Evolutionary conservation across 2,329 filamentous ascomycete genomes (phyloP).

Genomic region (Phoma sp.): DNA sequence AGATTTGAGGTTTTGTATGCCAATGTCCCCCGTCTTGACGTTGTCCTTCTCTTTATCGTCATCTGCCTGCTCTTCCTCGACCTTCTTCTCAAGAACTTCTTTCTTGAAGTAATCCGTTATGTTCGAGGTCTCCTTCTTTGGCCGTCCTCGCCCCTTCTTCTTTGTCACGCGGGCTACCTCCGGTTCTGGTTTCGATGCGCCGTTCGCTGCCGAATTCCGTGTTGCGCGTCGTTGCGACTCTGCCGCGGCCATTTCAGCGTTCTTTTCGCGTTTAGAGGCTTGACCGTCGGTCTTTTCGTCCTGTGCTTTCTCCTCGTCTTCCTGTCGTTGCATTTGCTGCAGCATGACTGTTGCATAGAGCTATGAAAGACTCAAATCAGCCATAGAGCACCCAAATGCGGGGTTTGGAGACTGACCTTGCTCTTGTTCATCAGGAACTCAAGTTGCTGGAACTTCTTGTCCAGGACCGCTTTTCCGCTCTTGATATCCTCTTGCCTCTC

Average conservation of each 20-base stretch:
- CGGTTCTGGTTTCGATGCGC: constrained; percentile 23
- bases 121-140: constrained; percentile 51
- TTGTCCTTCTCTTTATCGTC: constrained; percentile 66
- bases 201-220: constrained; percentile 41
- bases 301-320: constrained; percentile 56
- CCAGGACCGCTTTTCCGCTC: constrained; percentile 54
- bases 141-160: constrained; percentile 46
- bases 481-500: constrained; percentile 57
- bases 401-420: constrained; percentile 42
- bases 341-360: constrained; percentile 61
- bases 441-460: constrained; percentile 60
- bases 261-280: constrained; percentile 55
- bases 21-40: constrained; percentile 66
- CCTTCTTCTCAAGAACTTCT: constrained; percentile 62
- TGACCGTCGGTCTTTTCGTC: constrained; percentile 56
- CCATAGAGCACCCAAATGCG: neutral
- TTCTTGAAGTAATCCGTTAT: constrained; percentile 70
- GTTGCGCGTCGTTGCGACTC: constrained; percentile 57
- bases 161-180: constrained; percentile 27
- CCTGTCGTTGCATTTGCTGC: constrained; percentile 60
- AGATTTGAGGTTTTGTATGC: constrained; percentile 74
- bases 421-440: constrained; percentile 62
- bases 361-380: constrained; percentile 27
- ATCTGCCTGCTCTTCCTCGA: constrained; percentile 64
- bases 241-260: constrained; percentile 56